Evolutionary conservation across 2,329 filamentous ascomycete species (phyloP), one percentile per base, ranked within the genome.

Genomic region (Pyrenophora teres): DNA sequence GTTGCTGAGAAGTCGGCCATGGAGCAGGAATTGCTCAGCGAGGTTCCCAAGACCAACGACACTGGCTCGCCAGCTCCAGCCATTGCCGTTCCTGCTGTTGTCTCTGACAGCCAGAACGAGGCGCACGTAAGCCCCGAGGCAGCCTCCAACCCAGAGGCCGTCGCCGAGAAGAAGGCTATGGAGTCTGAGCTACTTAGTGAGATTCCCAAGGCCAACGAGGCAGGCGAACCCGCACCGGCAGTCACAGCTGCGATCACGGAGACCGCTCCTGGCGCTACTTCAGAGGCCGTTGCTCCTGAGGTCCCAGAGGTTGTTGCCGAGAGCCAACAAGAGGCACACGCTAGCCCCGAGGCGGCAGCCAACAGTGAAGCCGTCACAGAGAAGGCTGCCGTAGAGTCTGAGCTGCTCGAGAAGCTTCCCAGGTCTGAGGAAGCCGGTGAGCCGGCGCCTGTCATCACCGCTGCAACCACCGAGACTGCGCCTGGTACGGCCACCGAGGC

Each of bases 151-250:
- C 76, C 83, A 23, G 78, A 82, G 44, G 87, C 87, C 64, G 87
- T 91, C 6, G 74, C 80, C 60, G 88, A 89, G 67, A 92, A 92
- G 82, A 83, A 82, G 46, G 78, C 80, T 46, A 80, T 90, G 5
- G 88, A 92, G 76, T 77, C 83, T 21, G 88, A 96, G 76, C 79
- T 95, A 7, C 78, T 92, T 40, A 80, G 84, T 59, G 83, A 88
- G 71, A 80, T 86, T 55, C 45, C 74, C 59, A 69, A 72, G 40
- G 67, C 68, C 6, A 61, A 78, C 46, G 73, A 74, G 42, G 62
- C 70, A 41, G 77, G 77, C 30, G 76, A 78, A 54, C 54, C 63
- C 7, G 63, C 63, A 16, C 63, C 63, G n/a, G 52, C 51, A 2
- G 15, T 59, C 10, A 51, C 52, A 13, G 52, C 60, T 12, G 54